Conservation (phyloP, 169 alveolate genomes). For the Babesia bigemina region DNA sequence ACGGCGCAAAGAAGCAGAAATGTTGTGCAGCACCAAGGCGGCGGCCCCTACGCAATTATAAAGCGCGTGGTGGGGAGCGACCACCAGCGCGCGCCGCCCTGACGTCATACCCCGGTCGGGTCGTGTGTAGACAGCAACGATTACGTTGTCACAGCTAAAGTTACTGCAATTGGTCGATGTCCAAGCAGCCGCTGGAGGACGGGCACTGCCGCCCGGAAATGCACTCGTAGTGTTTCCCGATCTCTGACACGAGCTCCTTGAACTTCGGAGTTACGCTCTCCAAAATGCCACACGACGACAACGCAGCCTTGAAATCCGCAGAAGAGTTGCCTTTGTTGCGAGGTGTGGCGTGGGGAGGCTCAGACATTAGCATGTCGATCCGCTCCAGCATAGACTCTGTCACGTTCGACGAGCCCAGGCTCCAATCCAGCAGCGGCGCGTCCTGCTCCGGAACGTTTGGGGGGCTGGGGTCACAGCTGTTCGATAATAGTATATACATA, state of each 20-base stretch:
- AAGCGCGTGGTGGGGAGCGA: slow-evolving; percentile 15
- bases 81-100: slow-evolving; percentile 20
- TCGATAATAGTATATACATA: slow-evolving; percentile 18
- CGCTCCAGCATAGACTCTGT: slow-evolving; percentile 21
- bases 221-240: slow-evolving; percentile 51
- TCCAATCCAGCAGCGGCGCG: neutral
- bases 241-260: slow-evolving; percentile 52
- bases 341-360: neutral
- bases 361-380: slow-evolving; percentile 23
- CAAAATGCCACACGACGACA: neutral
- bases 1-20: neutral
- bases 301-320: neutral
- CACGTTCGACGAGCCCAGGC: slow-evolving; percentile 17
- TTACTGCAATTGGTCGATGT: neutral
- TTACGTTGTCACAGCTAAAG: neutral
- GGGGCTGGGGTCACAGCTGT: neutral
- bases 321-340: neutral
- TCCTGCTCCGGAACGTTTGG: neutral
- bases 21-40: neutral
- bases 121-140: neutral
- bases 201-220: neutral
- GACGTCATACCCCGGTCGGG: neutral
- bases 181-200: neutral
- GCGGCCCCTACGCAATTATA: neutral
- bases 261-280: slow-evolving; percentile 56